Percentiles rank a stretch among this genome's conserved stretches.
Conservation (phyloP, 2,329 filamentous ascomycete genomes). For the Talaromyces sp. region DNA sequence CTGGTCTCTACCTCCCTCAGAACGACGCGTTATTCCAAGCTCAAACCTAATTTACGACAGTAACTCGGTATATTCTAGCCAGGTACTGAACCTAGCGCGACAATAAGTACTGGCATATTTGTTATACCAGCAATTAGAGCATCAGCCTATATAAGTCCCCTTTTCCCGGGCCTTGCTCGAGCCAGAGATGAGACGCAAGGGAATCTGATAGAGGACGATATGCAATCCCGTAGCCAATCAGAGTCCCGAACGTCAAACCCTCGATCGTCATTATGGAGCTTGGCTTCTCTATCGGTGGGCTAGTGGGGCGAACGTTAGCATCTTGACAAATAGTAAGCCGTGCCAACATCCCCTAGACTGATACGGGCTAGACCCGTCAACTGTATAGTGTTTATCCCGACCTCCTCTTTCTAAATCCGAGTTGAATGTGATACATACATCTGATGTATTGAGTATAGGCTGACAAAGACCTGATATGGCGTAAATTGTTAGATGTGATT, state of each 20-base stretch:
- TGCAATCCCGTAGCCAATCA: background rate
- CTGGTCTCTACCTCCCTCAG: background rate
- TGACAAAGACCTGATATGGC: background rate
- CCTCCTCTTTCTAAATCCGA: background rate
- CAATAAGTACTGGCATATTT: background rate
- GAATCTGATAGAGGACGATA: background rate
- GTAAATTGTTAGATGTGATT: background rate
- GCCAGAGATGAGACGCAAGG: constrained; percentile 6
- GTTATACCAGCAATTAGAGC: no score
- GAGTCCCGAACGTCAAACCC: background rate
- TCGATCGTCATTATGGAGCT: background rate
- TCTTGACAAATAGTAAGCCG: background rate
- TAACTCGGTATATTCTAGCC: background rate
- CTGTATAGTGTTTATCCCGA: constrained; percentile 3
- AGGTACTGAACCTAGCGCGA: background rate
- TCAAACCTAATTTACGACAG: background rate
- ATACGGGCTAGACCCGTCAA: background rate
- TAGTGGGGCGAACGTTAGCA: background rate
- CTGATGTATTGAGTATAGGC: background rate
- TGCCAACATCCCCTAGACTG: accelerated
- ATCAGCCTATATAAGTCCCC: background rate
- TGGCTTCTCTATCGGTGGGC: background rate
- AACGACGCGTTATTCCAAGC: background rate
- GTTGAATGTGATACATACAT: background rate
- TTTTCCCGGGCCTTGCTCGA: constrained; percentile 4